Evolutionary conservation across 805 yeast species (phyloP).

Genomic region (Hanseniaspora meyeri): DNA sequence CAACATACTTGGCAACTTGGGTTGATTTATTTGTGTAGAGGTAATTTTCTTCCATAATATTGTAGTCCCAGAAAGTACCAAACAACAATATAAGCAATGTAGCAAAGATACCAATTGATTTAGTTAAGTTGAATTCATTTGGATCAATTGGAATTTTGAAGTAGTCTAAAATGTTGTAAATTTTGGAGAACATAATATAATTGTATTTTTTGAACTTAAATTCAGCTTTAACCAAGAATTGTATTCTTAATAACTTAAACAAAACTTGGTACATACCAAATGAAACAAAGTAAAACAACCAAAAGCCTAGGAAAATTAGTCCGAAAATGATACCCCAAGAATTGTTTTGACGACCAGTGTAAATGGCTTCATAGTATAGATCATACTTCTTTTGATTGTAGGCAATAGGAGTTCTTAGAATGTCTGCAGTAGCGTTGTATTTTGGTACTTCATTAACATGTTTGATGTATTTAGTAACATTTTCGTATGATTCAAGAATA

Average conservation of each 20-base stretch:
- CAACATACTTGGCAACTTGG: constrained; percentile 26
- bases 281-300: neutral
- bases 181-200: neutral
- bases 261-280: neutral
- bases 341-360: neutral
- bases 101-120: neutral
- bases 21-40: constrained; percentile 12
- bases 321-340: constrained; percentile 11
- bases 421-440: neutral
- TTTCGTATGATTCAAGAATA: neutral
- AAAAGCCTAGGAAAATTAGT: neutral
- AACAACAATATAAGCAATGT: neutral
- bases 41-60: neutral
- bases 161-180: neutral
- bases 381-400: neutral
- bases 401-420: constrained; percentile 3
- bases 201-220: neutral
- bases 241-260: neutral
- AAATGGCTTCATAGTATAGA: neutral
- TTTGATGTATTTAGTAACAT: constrained; percentile 3
- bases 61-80: constrained; percentile 1
- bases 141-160: neutral
- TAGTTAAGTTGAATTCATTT: neutral
- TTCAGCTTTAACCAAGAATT: neutral
- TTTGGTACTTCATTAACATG: neutral